Evolutionary conservation across 169 alveolate genomes (phyloP), one percentile per base, ranked within the genome.

Genomic region (Theileria equi): DNA sequence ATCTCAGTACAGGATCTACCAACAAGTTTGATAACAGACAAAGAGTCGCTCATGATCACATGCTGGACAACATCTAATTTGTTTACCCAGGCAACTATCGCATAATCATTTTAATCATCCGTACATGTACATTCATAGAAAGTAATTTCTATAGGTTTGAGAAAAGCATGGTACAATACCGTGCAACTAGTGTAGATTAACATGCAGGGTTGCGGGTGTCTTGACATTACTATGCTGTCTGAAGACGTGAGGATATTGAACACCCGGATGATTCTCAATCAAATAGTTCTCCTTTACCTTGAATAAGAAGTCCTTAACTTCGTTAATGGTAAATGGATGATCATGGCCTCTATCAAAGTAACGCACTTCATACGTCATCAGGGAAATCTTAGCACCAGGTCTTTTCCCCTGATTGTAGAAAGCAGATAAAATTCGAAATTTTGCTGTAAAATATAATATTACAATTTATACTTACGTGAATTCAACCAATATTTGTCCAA

Each of bases 161-260:
- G n/a, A n/a, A n/a, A 13, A 38, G 45, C 13, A 38, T 13, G 13
- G 45, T 13, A 38, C 45, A 38, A 38, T 13, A 13, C 45, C 13
- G 45, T 6, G 47, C 61, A 29, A 16, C 68, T 38, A 86, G 52
- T 86, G 92, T 44, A 86, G 79, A 60, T 81, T 82, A 1, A 81
- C 92, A 16, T 60, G 82, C 26, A 86, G 82, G 52, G 72, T 83
- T 40, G 85, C 88, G 11, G 92, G 92, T 4, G 92, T 81, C 38
- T 79, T 70, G 28, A 86, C 90, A 17, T 86, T 86, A 40, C 82
- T 69, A 48, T 81, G 82, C 44, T 91, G 94, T 53, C 95, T 74
- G 80, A 88, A 90, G 52, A 91, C 96, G 66, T 88, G 82, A 21
- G 96, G 96, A 69, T 84, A 91, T 50, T 91, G 96, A 29, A 91